A percentile compares a stretch with the other conserved stretches of the same genome.
These are phyloP conservation scores for Canariomyces notabilis DNA, from an alignment of 2,329 filamentous ascomycete species.

Conservation along the genomic window DNA sequence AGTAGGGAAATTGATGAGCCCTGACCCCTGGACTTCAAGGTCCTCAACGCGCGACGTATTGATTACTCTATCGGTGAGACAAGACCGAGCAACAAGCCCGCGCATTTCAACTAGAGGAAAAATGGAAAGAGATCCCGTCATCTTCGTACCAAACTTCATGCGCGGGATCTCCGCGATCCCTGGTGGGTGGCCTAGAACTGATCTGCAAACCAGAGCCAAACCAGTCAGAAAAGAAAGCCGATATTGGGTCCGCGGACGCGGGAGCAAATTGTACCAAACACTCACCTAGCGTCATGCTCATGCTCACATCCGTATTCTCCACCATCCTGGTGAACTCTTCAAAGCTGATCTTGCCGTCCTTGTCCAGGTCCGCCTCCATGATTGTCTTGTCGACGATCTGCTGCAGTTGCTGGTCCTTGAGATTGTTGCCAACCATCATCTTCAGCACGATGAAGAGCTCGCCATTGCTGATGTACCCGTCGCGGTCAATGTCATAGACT, in stretches of 20 bases:
- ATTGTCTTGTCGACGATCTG: conserved; percentile 99
- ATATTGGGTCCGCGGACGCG: not conserved
- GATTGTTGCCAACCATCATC: conserved; percentile 99
- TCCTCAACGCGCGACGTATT: not conserved
- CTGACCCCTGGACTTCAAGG: not conserved
- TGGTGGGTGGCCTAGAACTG: conserved; percentile 1
- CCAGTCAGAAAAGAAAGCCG: not conserved
- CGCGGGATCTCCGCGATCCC: not conserved
- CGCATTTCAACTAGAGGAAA: not conserved
- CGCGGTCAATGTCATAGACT: conserved; percentile 98
- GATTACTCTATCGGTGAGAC: not conserved
- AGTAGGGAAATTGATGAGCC: not conserved
- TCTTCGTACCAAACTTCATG: not conserved
- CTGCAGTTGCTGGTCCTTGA: conserved; percentile 98
- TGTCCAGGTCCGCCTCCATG: conserved; percentile 96
- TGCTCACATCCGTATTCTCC: conserved; percentile 79
- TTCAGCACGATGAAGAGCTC: conserved; percentile 99
- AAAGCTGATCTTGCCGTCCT: conserved; percentile 97
- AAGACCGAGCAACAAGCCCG: not conserved
- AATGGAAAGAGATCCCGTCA: not conserved
- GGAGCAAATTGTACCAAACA: conserved; percentile 22
- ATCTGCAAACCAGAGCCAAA: not conserved
- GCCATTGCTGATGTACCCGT: conserved; percentile 97
- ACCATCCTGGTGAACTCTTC: conserved; percentile 99
- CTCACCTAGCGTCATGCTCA: conserved; percentile 68